These are phyloP conservation scores for Lachnellula arida DNA, from an alignment of 2,329 filamentous ascomycete species.

Conservation along the genomic window DNA sequence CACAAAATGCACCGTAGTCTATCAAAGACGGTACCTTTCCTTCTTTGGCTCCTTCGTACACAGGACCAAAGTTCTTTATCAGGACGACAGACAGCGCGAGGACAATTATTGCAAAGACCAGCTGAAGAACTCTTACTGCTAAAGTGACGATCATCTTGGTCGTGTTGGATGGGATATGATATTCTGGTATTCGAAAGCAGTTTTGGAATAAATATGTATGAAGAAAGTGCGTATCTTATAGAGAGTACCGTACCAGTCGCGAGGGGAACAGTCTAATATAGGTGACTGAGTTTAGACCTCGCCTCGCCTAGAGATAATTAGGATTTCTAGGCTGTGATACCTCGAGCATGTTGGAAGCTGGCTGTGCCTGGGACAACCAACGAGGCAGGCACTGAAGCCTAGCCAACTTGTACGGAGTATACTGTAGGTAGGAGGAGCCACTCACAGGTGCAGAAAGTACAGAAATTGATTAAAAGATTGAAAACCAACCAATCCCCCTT, in stretches of 20 bases:
- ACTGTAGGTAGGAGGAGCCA: background rate
- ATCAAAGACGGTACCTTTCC: constrained; percentile 17
- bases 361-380: background rate
- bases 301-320: background rate
- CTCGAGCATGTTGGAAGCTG: background rate
- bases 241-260: background rate
- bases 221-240: background rate
- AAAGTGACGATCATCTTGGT: constrained; percentile 24
- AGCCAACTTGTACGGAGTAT: background rate
- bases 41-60: background rate
- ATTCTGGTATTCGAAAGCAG: no score
- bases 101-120: constrained; percentile 23
- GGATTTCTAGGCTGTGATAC: constrained; percentile 13
- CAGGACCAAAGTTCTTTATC: constrained; percentile 21
- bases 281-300: constrained; percentile 7
- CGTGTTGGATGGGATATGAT: background rate
- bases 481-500: background rate
- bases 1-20: constrained; percentile 27
- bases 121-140: constrained; percentile 6
- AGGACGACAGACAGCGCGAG: constrained; percentile 24
- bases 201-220: background rate
- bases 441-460: background rate
- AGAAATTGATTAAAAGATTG: background rate
- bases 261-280: constrained; percentile 3
- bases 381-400: background rate